Percentiles rank a stretch among this genome's conserved stretches.
These are phyloP conservation scores for Hsuehochloa calcarea DNA, from an alignment of 176 grass and related monocot genomes.

Conservation along the genomic window DNA sequence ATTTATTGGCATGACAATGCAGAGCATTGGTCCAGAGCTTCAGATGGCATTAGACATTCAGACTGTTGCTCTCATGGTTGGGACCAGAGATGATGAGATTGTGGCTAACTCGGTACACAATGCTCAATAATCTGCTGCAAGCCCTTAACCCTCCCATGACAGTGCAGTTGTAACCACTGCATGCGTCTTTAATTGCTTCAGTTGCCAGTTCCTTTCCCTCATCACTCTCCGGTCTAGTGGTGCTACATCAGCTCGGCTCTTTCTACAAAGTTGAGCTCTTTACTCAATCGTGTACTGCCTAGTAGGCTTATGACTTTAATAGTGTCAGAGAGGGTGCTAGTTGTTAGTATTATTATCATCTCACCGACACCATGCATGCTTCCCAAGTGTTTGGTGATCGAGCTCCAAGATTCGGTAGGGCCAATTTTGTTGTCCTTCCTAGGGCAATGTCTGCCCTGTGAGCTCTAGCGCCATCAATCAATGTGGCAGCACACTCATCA, in stretches of 20 bases:
- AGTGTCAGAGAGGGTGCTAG: neutral
- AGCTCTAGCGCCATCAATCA: neutral
- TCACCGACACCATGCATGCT: neutral
- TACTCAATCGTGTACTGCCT: neutral
- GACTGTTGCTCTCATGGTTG: neutral
- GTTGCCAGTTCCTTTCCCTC: slow-evolving; percentile 5
- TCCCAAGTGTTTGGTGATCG: neutral
- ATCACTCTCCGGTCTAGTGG: neutral
- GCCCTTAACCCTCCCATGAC: neutral
- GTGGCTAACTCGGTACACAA: neutral
- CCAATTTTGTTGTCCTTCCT: neutral
- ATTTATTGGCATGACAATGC: neutral
- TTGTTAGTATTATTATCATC: neutral
- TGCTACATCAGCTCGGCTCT: neutral
- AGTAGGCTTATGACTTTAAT: neutral
- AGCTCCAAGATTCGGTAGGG: neutral
- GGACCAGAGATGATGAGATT: neutral
- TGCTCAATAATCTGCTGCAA: neutral
- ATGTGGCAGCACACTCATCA: neutral
- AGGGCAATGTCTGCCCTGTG: neutral
- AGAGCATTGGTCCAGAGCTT: neutral
- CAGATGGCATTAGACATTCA: neutral
- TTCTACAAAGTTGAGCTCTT: slow-evolving; percentile 1
- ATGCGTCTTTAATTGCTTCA: neutral
- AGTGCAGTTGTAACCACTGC: neutral